These are phyloP conservation scores for Sarocladiaceae sp. DNA, from an alignment of 2,329 filamentous ascomycete species.

Conservation along the genomic window DNA sequence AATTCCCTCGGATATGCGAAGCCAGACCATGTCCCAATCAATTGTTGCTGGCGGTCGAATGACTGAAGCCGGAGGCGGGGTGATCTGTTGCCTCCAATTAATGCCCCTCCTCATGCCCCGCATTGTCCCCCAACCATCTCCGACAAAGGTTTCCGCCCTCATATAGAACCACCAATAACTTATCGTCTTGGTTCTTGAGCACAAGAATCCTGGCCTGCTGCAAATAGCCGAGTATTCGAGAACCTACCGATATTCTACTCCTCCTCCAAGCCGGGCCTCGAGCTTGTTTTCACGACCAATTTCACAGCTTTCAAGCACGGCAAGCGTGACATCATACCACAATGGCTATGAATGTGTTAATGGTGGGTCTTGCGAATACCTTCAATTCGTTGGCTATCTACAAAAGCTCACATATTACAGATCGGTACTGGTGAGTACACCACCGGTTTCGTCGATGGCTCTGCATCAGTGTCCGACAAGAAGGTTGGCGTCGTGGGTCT, in stretches of 20 bases:
- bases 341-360: conserved; percentile 63
- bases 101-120: conserved; percentile 10
- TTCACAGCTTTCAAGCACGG: neutral
- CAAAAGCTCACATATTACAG: conserved; percentile 32
- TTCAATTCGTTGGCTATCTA: neutral
- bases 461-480: conserved; percentile 84
- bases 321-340: conserved; percentile 14
- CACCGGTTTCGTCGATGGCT: conserved; percentile 84
- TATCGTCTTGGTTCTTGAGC: neutral
- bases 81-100: neutral
- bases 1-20: neutral
- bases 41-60: too few species aligned
- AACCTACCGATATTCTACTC: too few species aligned
- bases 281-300: too few species aligned
- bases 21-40: neutral
- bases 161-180: too few species aligned
- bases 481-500: conserved; percentile 92
- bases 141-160: neutral
- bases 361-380: conserved; percentile 42
- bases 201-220: too few species aligned
- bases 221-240: too few species aligned
- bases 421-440: conserved; percentile 96
- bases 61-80: too few species aligned
- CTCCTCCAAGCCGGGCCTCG: too few species aligned
- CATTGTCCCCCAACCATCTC: neutral